Conservation (phyloP, 2,329 filamentous ascomycete species). For the Penicillium sclerotigenum region DNA sequence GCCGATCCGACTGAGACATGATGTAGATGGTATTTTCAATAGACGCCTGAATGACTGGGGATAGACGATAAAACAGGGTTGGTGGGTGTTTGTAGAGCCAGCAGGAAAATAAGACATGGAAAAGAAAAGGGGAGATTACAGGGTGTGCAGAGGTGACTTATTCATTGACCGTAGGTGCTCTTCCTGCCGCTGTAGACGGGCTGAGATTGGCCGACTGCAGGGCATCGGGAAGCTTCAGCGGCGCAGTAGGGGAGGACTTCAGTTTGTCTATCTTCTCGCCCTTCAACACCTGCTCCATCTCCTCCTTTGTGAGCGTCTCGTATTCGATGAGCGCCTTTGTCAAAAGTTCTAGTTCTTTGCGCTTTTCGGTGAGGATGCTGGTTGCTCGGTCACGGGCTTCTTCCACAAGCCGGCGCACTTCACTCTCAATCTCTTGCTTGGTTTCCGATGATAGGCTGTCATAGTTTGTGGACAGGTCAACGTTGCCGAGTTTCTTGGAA, state of each 20-base stretch:
- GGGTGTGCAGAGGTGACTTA: constrained; percentile 10
- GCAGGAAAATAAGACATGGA: constrained; percentile 4
- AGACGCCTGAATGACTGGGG: constrained; percentile 24
- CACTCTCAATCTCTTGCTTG: constrained; percentile 78
- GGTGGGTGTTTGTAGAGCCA: not conserved
- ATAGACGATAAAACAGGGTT: constrained; percentile 6
- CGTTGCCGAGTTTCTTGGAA: constrained; percentile 81
- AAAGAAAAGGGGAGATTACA: constrained; percentile 5
- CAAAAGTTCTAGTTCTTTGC: constrained; percentile 80
- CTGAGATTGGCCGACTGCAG: constrained; percentile 33
- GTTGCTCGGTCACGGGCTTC: constrained; percentile 74
- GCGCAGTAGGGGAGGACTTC: constrained; percentile 49
- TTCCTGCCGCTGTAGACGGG: constrained; percentile 23
- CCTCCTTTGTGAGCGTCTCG: constrained; percentile 82
- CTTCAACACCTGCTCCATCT: constrained; percentile 84
- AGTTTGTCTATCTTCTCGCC: constrained; percentile 78
- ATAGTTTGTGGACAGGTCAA: constrained; percentile 82
- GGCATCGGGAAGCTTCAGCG: constrained; percentile 65
- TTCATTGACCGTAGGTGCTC: constrained; percentile 22
- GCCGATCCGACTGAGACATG: not conserved
- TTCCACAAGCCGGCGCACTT: constrained; percentile 80
- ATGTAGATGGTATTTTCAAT: constrained; percentile 22
- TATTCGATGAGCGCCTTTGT: constrained; percentile 90
- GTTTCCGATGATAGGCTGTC: constrained; percentile 79
- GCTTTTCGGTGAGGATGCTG: constrained; percentile 67